Percentiles rank a stretch among this genome's conserved stretches.
These are phyloP conservation scores for Mycena vulgaris DNA, from an alignment of 768 basidiomycete species.

Conservation along the genomic window DNA sequence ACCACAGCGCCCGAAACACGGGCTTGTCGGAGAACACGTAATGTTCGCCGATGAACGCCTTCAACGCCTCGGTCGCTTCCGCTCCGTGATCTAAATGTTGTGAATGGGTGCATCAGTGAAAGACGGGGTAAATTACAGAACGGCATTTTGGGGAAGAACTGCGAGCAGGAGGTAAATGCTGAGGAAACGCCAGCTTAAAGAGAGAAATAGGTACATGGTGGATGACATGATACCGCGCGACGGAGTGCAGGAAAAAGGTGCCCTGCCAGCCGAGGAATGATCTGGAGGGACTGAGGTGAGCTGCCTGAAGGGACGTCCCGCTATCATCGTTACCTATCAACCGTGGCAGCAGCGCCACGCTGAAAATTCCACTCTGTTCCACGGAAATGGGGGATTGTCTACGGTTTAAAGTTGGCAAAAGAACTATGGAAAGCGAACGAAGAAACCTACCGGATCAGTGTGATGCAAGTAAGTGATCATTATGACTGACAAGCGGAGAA, in stretches of 20 bases:
- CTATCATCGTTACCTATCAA: slow-evolving; percentile 48
- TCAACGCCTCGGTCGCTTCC: slow-evolving; percentile 49
- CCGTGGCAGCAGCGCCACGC: slow-evolving; percentile 64
- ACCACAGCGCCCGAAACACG: slow-evolving; percentile 51
- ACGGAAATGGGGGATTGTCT: slow-evolving; percentile 62
- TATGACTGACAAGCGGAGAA: slow-evolving; percentile 43
- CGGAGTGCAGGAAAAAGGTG: slow-evolving; percentile 66
- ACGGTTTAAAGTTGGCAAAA: neutral
- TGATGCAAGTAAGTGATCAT: slow-evolving; percentile 74
- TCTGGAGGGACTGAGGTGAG: slow-evolving; percentile 30
- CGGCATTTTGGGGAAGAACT: slow-evolving; percentile 76
- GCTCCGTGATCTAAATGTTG: slow-evolving; percentile 40
- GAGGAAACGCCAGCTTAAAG: neutral
- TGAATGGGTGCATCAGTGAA: neutral
- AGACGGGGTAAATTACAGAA: slow-evolving; percentile 50
- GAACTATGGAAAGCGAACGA: neutral
- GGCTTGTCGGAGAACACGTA: slow-evolving; percentile 46
- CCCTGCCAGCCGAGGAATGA: slow-evolving; percentile 65
- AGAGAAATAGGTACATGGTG: slow-evolving; percentile 63
- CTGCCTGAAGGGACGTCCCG: neutral
- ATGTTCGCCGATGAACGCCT: slow-evolving; percentile 48
- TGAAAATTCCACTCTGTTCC: slow-evolving; percentile 61
- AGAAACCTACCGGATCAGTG: slow-evolving; percentile 60
- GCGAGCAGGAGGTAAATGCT: slow-evolving; percentile 19
- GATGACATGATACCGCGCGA: slow-evolving; percentile 75